These are phyloP conservation scores for Wickerhamiella qilinensis DNA, from an alignment of 805 yeast species.

Conservation along the genomic window DNA sequence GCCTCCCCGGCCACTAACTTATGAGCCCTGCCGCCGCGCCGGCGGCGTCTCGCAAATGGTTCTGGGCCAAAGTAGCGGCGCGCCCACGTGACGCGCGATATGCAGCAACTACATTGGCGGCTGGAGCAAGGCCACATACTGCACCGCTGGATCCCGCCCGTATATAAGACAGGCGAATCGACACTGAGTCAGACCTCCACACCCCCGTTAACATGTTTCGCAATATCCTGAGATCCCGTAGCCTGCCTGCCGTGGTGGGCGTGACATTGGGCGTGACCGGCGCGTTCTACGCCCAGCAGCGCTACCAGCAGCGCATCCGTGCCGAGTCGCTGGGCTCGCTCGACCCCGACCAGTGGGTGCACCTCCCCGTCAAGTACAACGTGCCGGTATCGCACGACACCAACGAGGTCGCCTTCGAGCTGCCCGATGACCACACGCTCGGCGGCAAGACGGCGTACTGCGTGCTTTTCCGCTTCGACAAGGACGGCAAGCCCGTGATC, in stretches of 20 bases:
- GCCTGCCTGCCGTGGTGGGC: constrained; percentile 17
- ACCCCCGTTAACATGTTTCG: constrained; percentile 1
- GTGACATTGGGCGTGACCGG: constrained; percentile 34
- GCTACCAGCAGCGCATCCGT: constrained; percentile 18
- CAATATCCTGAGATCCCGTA: constrained; percentile 4
- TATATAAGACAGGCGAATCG: not conserved
- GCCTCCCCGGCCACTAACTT: no score
- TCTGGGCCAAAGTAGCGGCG: no score
- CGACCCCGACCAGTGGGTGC: constrained; percentile 22
- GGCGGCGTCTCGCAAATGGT: no score
- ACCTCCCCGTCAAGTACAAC: constrained; percentile 12
- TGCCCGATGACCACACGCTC: constrained; percentile 51
- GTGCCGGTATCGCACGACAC: constrained; percentile 24
- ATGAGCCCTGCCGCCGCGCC: no score
- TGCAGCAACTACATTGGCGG: not conserved
- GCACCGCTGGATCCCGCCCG: no score
- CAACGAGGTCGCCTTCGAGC: constrained; percentile 52
- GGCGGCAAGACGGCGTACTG: constrained; percentile 73
- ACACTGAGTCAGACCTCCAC: not conserved
- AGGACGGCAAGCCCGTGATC: constrained; percentile 72
- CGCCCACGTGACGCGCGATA: not conserved
- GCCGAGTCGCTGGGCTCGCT: constrained; percentile 13
- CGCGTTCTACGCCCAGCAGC: constrained; percentile 20
- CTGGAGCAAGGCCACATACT: not conserved
- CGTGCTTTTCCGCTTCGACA: constrained; percentile 61